Conservation (phyloP, 176 grass and related monocot species). For the Echinochloa phyllopogon region DNA sequence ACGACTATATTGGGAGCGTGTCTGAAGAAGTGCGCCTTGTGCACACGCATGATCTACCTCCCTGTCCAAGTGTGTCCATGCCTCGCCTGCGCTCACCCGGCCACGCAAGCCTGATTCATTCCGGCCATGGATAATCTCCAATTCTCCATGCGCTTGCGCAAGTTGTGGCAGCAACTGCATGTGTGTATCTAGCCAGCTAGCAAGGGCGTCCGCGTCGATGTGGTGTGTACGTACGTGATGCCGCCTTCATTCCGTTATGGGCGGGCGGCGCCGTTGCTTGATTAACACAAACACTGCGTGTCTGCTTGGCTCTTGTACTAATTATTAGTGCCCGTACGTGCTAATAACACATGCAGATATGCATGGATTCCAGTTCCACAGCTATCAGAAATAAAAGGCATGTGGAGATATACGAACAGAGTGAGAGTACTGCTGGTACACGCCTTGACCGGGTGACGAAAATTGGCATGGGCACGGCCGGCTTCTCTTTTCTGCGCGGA, state of each 20-base stretch:
- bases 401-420: neutral
- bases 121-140: neutral
- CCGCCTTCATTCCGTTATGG: neutral
- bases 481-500: neutral
- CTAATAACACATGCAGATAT: neutral
- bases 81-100: too few relatives aligned
- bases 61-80: too few relatives aligned
- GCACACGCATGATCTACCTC: slow-evolving; percentile 8
- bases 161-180: neutral
- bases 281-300: neutral
- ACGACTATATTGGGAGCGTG: neutral
- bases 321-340: neutral
- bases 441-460: neutral
- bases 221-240: slow-evolving; percentile 28
- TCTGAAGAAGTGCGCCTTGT: slow-evolving; percentile 16
- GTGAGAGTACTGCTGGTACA: neutral
- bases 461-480: neutral
- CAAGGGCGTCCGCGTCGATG: neutral
- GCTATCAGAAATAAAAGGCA: neutral
- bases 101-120: neutral
- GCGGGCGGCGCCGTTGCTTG: neutral
- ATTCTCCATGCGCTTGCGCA: neutral
- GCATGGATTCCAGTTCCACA: neutral
- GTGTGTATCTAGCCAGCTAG: neutral
- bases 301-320: neutral